Base-by-base conservation (phyloP, 495 filamentous ascomycete species). In the Penicillium desertorum region DNA sequence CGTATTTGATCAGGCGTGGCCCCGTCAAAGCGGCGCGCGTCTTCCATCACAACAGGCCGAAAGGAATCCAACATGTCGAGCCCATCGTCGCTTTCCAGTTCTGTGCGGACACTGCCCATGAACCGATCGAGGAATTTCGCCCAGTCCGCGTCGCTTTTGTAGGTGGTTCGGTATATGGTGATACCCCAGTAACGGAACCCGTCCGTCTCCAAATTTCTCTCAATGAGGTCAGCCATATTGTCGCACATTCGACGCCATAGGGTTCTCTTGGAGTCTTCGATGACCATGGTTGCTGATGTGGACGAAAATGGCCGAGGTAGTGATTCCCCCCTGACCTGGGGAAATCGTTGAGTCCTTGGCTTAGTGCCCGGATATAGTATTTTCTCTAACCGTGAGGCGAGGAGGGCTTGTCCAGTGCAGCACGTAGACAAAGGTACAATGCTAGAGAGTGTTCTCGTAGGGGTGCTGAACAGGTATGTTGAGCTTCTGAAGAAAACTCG, bases 191-290 rank as follows among this genome's bases (percentile, higher is more conserved):
- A 49, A 17, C 25, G 23, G 34, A 57, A 50, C 23, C 45, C 45
- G 46, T 49, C 54, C 16, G n/a, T 39, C 29, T 51, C 29, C 46
- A 49, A 10, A 51, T 49, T 50, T 57, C 32, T 44, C 54, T 57
- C 54, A 23, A 57, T 50, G 51, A 27, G 16, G 41, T 53, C 51
- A 16, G 51, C 51, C 9, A 5, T 23, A 10, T 53, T 53, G 8
- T 25, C 12, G 32, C 5, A 11, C 9, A 51, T 3, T 51, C 3
- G 48, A 17, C 14, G 14, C 48, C 48, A 36, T 56, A 19, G 53
- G 53, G 53, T 56, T 56, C 44, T 56, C n/a, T 56, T 56, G 44
- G 53, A 56, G 22, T 56, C 53, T 56, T 56, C 19, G 27, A 56
- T 48, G 32, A 47, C 53, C 53, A 41, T 47, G 22, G 27, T 56